Conservation (phyloP, 192 early-diverging fungal genomes). For the Backusella australiensis region DNA sequence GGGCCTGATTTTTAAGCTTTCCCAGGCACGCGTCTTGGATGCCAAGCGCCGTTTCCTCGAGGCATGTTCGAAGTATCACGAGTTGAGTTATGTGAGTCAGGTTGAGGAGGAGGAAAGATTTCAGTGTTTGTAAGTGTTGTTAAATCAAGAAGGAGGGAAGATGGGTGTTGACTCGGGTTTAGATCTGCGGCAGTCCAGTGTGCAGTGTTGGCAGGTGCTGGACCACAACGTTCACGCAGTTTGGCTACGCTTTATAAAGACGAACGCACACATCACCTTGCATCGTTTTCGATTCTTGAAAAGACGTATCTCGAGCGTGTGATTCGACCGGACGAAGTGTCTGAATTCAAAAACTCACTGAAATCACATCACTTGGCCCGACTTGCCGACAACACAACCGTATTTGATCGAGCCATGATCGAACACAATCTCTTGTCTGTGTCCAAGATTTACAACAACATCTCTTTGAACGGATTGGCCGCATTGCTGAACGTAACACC, state of each 20-base stretch:
- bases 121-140: conserved; percentile 42
- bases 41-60: conserved; percentile 84
- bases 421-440: conserved; percentile 93
- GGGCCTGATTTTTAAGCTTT: conserved; percentile 69
- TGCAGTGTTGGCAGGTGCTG: conserved; percentile 87
- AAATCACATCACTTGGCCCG: conserved; percentile 76
- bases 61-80: conserved; percentile 81
- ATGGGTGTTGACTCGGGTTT: conserved; percentile 2
- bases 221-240: conserved; percentile 82
- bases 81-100: conserved; percentile 70
- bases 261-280: conserved; percentile 79
- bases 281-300: conserved; percentile 77
- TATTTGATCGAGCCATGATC: conserved; percentile 88
- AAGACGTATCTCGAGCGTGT: conserved; percentile 95
- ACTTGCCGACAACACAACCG: conserved; percentile 73
- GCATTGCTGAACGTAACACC: conserved; percentile 69
- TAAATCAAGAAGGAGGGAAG: too few species aligned
- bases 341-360: conserved; percentile 70
- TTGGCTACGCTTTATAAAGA: conserved; percentile 91
- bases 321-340: conserved; percentile 74
- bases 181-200: conserved; percentile 82
- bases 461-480: conserved; percentile 85
- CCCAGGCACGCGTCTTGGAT: conserved; percentile 84
- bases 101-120: conserved; percentile 62
- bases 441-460: conserved; percentile 90